These are phyloP conservation scores for Quercus variabilis DNA, from an alignment of 306 rosid genomes.

Conservation along the genomic window DNA sequence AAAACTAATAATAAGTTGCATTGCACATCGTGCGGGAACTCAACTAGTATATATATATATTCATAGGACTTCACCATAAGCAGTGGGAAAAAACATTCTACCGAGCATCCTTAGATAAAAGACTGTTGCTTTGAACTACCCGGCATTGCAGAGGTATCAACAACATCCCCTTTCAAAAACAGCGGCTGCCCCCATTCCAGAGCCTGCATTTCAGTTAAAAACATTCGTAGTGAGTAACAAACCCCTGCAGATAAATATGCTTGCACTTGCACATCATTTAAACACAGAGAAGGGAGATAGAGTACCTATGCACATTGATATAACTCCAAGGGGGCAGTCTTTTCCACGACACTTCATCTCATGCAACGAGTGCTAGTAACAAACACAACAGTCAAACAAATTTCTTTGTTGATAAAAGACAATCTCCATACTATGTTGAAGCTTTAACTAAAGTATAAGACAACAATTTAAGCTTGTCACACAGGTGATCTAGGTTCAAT, in stretches of 20 bases:
- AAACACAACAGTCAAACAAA: background rate
- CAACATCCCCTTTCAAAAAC: constrained; percentile 72
- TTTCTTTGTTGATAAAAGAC: background rate
- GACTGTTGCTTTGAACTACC: constrained; percentile 33
- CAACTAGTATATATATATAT: background rate
- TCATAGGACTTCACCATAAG: background rate
- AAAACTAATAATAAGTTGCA: too few relatives aligned
- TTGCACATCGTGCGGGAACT: too few relatives aligned
- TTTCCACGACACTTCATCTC: constrained; percentile 92
- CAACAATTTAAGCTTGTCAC: background rate
- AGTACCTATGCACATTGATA: constrained; percentile 92
- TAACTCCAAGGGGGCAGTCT: constrained; percentile 83
- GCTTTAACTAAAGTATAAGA: background rate
- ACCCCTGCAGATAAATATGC: background rate
- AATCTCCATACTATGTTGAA: background rate
- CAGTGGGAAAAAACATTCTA: constrained; percentile 23
- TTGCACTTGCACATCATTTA: background rate
- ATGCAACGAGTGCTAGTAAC: constrained; percentile 68
- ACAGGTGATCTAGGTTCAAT: too few relatives aligned
- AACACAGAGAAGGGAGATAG: background rate
- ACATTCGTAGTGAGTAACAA: background rate
- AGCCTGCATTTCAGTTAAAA: constrained; percentile 49
- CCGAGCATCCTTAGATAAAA: constrained; percentile 65
- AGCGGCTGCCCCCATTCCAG: constrained; percentile 98
- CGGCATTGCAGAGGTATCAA: constrained; percentile 70